Evolutionary conservation across 2,329 filamentous ascomycete species (phyloP).

Genomic region (Alternaria conjuncta): DNA sequence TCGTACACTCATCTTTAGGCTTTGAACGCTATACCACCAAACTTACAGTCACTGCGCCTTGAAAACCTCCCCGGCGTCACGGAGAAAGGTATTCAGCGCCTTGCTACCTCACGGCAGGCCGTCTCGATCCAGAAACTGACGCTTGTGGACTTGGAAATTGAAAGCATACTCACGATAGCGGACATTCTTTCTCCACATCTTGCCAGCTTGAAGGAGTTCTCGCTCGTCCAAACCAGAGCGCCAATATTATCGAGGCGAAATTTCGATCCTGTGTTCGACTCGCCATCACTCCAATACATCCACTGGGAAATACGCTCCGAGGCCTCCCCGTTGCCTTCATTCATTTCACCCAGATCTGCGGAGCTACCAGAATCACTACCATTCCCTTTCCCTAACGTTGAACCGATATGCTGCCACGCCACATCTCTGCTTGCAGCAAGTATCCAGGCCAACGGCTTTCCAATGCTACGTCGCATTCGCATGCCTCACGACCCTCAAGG

Average conservation of each 20-base stretch:
- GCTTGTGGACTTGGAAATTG: conserved; percentile 62
- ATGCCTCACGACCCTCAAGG: conserved; percentile 74
- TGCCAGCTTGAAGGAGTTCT: conserved; percentile 56
- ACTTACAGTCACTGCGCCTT: conserved; percentile 61
- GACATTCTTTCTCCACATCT: conserved; percentile 57
- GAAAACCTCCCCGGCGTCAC: conserved; percentile 63
- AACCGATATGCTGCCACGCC: conserved; percentile 59
- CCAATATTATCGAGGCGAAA: conserved; percentile 54
- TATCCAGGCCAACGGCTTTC: conserved; percentile 68
- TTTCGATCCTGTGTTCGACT: conserved; percentile 57
- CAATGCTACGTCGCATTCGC: conserved; percentile 64
- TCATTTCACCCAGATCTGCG: conserved; percentile 7
- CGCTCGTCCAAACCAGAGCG: conserved; percentile 59
- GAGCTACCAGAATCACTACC: background rate
- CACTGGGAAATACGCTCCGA: conserved; percentile 64
- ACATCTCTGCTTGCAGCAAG: conserved; percentile 69
- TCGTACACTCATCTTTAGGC: conserved; percentile 21
- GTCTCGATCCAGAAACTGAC: conserved; percentile 55
- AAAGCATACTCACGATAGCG: conserved; percentile 59
- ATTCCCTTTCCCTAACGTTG: conserved; percentile 29
- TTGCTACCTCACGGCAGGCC: conserved; percentile 56
- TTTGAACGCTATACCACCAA: conserved; percentile 58
- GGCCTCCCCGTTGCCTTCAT: conserved; percentile 23
- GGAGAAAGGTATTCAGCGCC: conserved; percentile 61
- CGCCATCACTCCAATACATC: conserved; percentile 57